These are phyloP conservation scores for Orychophragmus violaceus DNA, from an alignment of 345 rosid species.

Conservation along the genomic window DNA sequence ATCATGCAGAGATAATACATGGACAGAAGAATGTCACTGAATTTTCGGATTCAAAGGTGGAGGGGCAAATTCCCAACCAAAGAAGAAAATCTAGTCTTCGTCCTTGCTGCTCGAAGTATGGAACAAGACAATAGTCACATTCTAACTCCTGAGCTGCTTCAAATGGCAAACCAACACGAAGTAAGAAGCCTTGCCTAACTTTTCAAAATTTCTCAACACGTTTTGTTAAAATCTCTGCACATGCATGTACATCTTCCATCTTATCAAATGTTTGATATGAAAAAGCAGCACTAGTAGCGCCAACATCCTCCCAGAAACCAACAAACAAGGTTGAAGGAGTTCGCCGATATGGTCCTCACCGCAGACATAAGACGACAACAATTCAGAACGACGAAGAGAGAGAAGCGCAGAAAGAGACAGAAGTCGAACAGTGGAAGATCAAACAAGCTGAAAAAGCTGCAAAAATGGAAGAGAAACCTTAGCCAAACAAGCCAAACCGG, in stretches of 20 bases:
- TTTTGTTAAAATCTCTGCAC: not conserved
- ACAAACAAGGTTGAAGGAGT: not conserved
- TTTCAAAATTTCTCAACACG: not conserved
- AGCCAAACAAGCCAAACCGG: not conserved
- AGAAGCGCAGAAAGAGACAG: not conserved
- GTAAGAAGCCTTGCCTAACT: not conserved
- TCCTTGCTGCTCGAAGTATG: not conserved
- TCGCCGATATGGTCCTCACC: not conserved
- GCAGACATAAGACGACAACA: not conserved
- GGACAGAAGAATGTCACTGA: not conserved
- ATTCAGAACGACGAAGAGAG: not conserved
- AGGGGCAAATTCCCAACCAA: not conserved
- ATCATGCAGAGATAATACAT: not conserved
- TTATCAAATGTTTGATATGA: not conserved
- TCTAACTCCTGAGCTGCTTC: not conserved
- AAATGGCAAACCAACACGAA: not conserved
- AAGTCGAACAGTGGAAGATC: not conserved
- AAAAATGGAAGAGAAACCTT: not conserved
- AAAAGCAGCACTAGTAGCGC: not conserved
- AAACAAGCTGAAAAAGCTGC: not conserved
- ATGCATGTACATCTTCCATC: not conserved
- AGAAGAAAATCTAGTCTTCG: not conserved
- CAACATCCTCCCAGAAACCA: not conserved
- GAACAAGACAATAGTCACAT: not conserved
- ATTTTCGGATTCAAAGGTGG: not conserved